Evolutionary conservation across 768 basidiomycete genomes (phyloP).

Genomic region (Lactifluus echinatus): DNA sequence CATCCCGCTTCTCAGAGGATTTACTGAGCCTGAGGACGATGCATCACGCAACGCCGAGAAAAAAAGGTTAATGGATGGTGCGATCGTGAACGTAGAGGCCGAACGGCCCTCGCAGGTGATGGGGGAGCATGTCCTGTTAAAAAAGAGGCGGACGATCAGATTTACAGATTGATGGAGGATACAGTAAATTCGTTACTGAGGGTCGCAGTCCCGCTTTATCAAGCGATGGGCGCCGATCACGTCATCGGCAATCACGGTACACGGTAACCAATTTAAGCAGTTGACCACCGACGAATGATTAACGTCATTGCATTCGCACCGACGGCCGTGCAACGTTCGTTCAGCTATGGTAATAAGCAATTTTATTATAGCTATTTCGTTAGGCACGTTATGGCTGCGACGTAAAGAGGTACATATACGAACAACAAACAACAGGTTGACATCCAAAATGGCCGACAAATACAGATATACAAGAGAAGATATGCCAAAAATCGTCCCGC

Average conservation of each 20-base stretch:
- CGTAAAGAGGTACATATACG: neutral
- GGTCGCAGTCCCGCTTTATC: no score
- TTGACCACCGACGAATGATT: no score
- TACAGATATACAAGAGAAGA: neutral
- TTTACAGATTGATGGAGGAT: conserved; percentile 3
- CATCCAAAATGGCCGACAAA: neutral
- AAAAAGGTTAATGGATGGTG: neutral
- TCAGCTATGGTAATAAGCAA: no score
- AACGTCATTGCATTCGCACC: no score
- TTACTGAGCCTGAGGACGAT: neutral
- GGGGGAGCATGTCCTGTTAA: neutral
- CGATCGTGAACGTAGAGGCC: neutral
- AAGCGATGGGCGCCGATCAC: no score
- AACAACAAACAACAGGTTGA: neutral
- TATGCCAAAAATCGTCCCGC: neutral
- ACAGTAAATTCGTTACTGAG: no score
- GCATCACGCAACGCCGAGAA: neutral
- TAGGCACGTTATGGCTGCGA: no score
- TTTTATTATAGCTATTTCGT: no score
- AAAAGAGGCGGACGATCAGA: conserved; percentile 9
- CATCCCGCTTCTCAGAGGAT: conserved; percentile 2
- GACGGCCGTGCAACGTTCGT: no score
- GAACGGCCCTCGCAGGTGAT: neutral
- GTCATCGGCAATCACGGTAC: no score
- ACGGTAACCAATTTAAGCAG: no score